Evolutionary conservation across 2,329 filamentous ascomycete species (phyloP), one percentile per base, ranked within the genome.

Genomic region (Ambrosiella beaveri): DNA sequence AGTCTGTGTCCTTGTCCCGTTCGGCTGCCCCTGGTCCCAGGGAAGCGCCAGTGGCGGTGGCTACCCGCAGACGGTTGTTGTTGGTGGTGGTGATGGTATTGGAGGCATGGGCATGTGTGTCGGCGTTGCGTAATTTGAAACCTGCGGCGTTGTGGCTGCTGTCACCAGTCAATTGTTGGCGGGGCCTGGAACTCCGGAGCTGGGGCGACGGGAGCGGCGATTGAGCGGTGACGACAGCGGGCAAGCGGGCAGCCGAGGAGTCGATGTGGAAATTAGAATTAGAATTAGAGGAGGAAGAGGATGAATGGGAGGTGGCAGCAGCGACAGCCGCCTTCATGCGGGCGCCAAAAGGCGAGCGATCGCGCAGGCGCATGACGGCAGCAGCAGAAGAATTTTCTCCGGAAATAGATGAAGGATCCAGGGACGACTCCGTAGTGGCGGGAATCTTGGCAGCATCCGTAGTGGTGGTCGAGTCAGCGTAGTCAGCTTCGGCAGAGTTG

Each of bases 101-200:
- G 19, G 19, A 7, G 47, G 85, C 84, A 3, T 77, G 5, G 27
- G 27, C 27, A 27, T 27, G 27, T 27, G 27, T 4, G 3, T 27
- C 27, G 27, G 27, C 73, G 54, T 80, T 77, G 66, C 77, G 84
- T 64, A 82, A 78, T 59, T 84, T 79, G 40, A 85, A 85, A 57
- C 82, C 80, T 38, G 82, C 75, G n/a, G 85, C 85, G 1, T 56
- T 79, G n/a, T 85, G 17, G 13, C n/a, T 8, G 39, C n/a, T 41
- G 35, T 54, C 85, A 57, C 80, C 75, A 8, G 86, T 88, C 19
- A 94, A 82, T 7, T 86, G 84, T 65, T 88, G 84, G 56, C 88
- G 77, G n/a, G 87, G 86, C 47, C 87, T 77, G 47, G 88, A 93
- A 65, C 86, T 93, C 65, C 88, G 80, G 54, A 95, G 72, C 8